Conservation (phyloP, 2,329 filamentous ascomycete genomes). For the Pseudopyrenochaeta lycopersici region DNA sequence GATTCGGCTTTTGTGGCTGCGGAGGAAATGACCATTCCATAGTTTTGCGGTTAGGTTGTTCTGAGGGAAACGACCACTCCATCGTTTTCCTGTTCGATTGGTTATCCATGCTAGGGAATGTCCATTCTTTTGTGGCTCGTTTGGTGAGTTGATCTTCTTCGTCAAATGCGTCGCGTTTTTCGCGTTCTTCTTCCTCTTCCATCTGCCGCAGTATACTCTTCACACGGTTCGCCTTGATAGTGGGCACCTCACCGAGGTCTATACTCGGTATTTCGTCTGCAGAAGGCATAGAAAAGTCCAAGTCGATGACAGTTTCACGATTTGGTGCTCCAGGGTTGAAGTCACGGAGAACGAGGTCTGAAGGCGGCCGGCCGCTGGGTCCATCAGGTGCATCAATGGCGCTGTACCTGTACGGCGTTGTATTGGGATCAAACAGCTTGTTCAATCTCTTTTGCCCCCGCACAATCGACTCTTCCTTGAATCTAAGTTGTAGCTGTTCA, state of each 20-base stretch:
- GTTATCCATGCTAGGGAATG: constrained; percentile 57
- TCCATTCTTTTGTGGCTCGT: constrained; percentile 63
- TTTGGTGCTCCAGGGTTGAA: constrained; percentile 53
- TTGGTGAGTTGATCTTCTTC: constrained; percentile 39
- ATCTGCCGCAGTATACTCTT: constrained; percentile 57
- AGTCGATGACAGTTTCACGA: constrained; percentile 64
- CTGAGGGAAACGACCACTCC: constrained; percentile 63
- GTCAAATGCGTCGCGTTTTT: constrained; percentile 42
- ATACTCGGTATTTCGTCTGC: constrained; percentile 49
- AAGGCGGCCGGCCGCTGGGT: constrained; percentile 54
- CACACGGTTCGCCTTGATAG: constrained; percentile 64
- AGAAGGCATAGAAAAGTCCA: constrained; percentile 61
- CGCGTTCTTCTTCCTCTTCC: constrained; percentile 53
- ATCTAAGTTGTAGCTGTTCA: constrained; percentile 56
- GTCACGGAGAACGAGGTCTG: constrained; percentile 64
- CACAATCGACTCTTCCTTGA: constrained; percentile 66
- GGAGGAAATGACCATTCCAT: constrained; percentile 58
- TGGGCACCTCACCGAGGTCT: constrained; percentile 61
- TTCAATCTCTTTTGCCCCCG: constrained; percentile 66
- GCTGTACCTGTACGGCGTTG: constrained; percentile 67
- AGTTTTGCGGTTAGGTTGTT: constrained; percentile 51
- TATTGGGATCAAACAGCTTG: constrained; percentile 65
- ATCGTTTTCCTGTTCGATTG: constrained; percentile 56
- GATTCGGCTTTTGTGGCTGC: constrained; percentile 46
- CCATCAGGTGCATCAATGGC: constrained; percentile 57